phyloP scores from a whole-genome alignment of 768 basidiomycete genomes.

The Glaciozyma martinii region DNA sequence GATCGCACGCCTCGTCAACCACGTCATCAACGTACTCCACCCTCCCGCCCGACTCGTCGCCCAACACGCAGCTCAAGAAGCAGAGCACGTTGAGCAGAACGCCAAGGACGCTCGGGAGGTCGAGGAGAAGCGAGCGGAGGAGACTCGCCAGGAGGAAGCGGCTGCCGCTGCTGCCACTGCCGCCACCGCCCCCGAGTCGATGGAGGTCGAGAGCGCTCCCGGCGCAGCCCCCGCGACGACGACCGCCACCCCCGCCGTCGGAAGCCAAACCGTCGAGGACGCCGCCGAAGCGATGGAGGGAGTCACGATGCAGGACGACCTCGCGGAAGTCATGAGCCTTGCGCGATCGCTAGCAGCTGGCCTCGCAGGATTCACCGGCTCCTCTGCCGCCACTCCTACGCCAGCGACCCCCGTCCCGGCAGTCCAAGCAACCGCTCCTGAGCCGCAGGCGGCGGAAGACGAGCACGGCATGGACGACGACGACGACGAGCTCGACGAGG shows the following conservation, averaged over 20 bases:
- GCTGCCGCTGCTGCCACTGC: background rate
- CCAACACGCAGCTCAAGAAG: conserved; percentile 49
- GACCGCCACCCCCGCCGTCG: background rate
- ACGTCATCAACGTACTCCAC: conserved; percentile 41
- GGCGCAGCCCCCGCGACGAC: background rate
- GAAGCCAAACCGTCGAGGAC: background rate
- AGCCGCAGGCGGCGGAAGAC: background rate
- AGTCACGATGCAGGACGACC: conserved; percentile 12
- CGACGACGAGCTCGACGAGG: background rate
- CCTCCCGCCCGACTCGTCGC: conserved; percentile 38
- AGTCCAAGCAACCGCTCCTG: background rate
- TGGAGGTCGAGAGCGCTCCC: conserved; percentile 16
- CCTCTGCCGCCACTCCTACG: conserved; percentile 8
- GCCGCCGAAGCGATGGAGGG: conserved; percentile 9
- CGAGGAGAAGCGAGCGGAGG: conserved; percentile 31
- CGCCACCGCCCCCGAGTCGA: background rate
- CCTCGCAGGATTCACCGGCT: conserved; percentile 9
- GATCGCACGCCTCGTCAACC: conserved; percentile 32
- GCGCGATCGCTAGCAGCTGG: conserved; percentile 30
- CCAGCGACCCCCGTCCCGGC: conserved; percentile 6
- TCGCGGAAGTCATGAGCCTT: conserved; percentile 30
- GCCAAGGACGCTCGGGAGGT: conserved; percentile 17
- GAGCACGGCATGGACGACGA: background rate
- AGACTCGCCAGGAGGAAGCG: conserved; percentile 26
- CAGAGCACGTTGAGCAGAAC: conserved; percentile 31